Percentiles rank a stretch among this genome's conserved stretches.
These are phyloP conservation scores for Hibiscus mutabilis DNA, from an alignment of 345 rosid genomes.

Conservation along the genomic window DNA sequence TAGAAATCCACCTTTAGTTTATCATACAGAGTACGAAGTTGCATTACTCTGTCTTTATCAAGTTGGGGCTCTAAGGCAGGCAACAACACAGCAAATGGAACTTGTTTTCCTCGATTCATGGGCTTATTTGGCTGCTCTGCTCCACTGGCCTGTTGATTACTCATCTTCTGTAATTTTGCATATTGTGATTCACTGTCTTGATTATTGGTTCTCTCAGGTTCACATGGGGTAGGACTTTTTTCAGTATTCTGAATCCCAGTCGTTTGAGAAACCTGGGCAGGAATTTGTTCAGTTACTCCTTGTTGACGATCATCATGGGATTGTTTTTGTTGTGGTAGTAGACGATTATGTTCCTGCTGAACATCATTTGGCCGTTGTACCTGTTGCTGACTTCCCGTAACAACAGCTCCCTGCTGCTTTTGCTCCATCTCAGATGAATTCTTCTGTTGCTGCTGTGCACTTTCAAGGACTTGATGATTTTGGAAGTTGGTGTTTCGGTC, in stretches of 20 bases:
- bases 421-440: constrained; percentile 27
- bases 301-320: constrained; percentile 45
- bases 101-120: constrained; percentile 50
- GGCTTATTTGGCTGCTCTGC: constrained; percentile 43
- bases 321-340: constrained; percentile 40
- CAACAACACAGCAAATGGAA: constrained; percentile 72
- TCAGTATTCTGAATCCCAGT: constrained; percentile 46
- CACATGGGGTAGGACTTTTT: constrained; percentile 36
- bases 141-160: constrained; percentile 54
- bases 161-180: constrained; percentile 50
- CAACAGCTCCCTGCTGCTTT: constrained; percentile 36
- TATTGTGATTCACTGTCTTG: constrained; percentile 56
- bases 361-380: constrained; percentile 34
- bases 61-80: constrained; percentile 78
- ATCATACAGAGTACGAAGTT: constrained; percentile 64
- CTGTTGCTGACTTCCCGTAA: constrained; percentile 36
- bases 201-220: constrained; percentile 37
- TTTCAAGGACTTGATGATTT: constrained; percentile 35
- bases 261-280: constrained; percentile 46
- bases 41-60: constrained; percentile 89
- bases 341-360: constrained; percentile 29
- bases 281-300: constrained; percentile 34
- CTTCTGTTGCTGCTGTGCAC: constrained; percentile 44
- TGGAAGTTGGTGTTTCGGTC: constrained; percentile 41
- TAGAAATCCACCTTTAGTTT: constrained; percentile 47